Conservation (phyloP, 305 asterid species). For the Fraxinus nigra region DNA sequence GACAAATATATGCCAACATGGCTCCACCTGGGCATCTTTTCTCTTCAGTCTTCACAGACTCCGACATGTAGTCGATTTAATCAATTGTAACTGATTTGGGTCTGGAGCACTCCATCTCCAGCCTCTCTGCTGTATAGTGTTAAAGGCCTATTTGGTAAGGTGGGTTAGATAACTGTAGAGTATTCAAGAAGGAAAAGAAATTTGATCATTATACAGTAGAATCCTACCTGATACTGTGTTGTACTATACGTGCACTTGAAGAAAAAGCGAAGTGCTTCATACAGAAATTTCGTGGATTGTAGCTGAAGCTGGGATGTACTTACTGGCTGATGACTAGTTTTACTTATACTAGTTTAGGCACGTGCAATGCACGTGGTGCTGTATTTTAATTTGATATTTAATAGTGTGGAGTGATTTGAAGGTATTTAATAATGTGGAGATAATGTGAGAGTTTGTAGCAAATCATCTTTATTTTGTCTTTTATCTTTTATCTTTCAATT, state of each 20-base stretch:
- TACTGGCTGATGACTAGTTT: not conserved
- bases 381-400: too few relatives aligned
- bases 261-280: not conserved
- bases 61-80: not conserved
- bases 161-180: not conserved
- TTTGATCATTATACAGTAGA: not conserved
- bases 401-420: too few relatives aligned
- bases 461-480: too few relatives aligned
- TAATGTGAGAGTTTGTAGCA: too few relatives aligned
- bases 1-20: not conserved
- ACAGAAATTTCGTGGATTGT: constrained; percentile 1
- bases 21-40: not conserved
- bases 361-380: too few relatives aligned
- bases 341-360: not conserved
- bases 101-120: not conserved
- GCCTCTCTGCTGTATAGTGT: not conserved
- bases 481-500: too few relatives aligned
- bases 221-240: not conserved
- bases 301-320: not conserved
- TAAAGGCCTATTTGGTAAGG: not conserved
- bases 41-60: not conserved
- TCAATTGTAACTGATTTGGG: not conserved
- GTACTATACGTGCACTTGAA: not conserved
- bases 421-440: too few relatives aligned
- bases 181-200: not conserved